Evolutionary conservation across 257 asterid species (phyloP), one percentile per base, ranked within the genome.

Genomic region (Solanum tarapatanum): DNA sequence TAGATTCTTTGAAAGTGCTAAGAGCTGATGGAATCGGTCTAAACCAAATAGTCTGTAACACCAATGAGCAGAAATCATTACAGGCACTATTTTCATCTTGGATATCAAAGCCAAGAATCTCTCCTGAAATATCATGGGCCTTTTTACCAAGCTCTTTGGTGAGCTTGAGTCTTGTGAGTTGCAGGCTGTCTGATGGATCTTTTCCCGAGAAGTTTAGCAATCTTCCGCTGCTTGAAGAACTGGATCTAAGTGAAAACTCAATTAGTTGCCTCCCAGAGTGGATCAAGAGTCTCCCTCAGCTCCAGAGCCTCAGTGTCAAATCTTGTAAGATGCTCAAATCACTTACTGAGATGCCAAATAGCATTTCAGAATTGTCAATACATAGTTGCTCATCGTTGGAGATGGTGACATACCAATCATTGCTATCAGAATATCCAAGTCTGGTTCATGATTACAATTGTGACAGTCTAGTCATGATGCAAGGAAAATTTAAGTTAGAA

Each of bases 231-330:
- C 86, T 88, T 85, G 21, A 48, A 77, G 51, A 84, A 41, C 36
- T 88, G 62, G 73, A 88, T 73, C 39, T 88, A n/a, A 88, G 89
- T 82, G 75, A 76, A 73, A 84, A 88, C n/a, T 86, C 68, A 19
- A 83, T 88, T 55, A 37, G 62, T 21, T 82, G 84, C 75, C 84
- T 88, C 21, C 89, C 89, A 26, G 80, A 73, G 41, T 45, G 89
- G 21, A 30, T 88, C 68, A 84, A 82, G 86, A 24, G 79, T 21
- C 89, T 88, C n/a, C 55, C 87, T 14, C 86, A 62, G 84, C 89
- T 88, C 45, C 62, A 13, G 23, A 39, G 36, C 64, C 84, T 88
- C 43, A n/a, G 76, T 43, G 82, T 88, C 17, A 8, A 72, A 16
- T 33, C 77, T 3, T 88, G 89, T 84, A 30, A 41, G 30, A 83